phyloP scores from a whole-genome alignment of 768 basidiomycete species.

The Auricularia sp. region DNA sequence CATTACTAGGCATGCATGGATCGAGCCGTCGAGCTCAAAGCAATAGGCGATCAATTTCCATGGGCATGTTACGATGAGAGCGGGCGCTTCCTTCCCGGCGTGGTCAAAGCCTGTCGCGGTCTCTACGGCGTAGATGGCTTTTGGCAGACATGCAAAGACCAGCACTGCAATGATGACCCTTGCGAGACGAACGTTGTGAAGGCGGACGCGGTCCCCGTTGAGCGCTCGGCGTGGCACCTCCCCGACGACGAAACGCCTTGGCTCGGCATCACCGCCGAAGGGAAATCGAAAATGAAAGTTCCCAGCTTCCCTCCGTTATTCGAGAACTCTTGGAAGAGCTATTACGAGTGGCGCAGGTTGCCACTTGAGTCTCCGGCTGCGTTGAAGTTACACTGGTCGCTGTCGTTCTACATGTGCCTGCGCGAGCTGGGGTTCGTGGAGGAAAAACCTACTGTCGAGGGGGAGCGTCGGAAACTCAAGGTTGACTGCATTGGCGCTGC shows the following conservation, averaged over 20 bases:
- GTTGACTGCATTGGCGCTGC: constrained; percentile 31
- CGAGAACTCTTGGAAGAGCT: constrained; percentile 30
- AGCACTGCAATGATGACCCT: not conserved
- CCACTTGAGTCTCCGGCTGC: constrained; percentile 33
- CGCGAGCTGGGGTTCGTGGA: constrained; percentile 20
- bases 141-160: not conserved
- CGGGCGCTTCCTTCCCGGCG: not conserved
- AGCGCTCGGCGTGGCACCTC: constrained; percentile 5
- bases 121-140: not conserved
- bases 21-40: not conserved
- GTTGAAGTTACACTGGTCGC: constrained; percentile 34
- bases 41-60: not conserved
- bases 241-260: constrained; percentile 9
- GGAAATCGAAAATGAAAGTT: not conserved
- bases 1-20: not conserved
- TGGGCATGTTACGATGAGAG: not conserved
- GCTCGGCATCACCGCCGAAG: constrained; percentile 13
- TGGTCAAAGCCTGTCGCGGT: not conserved
- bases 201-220: not conserved
- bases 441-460: constrained; percentile 2
- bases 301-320: constrained; percentile 11
- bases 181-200: not conserved
- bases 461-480: constrained; percentile 18
- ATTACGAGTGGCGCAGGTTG: constrained; percentile 36
- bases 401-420: constrained; percentile 30